Percentiles rank a stretch among this genome's conserved stretches.
These are phyloP conservation scores for Rhynchospora breviuscula DNA, from an alignment of 176 grass and related monocot genomes.

Conservation along the genomic window DNA sequence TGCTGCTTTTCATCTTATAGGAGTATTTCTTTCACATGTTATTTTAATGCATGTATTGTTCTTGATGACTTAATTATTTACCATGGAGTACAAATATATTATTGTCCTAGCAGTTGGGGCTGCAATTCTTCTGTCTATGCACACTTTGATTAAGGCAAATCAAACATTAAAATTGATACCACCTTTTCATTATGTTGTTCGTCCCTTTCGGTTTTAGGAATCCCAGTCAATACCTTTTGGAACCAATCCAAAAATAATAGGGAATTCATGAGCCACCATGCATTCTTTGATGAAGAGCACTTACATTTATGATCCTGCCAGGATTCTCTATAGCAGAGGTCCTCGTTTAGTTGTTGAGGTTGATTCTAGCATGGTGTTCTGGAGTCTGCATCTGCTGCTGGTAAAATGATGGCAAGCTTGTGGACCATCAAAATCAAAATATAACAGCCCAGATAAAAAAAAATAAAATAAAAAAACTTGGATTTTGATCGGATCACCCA, in stretches of 20 bases:
- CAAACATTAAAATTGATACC: neutral
- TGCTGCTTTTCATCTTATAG: conserved; percentile 13
- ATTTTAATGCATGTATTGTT: conserved; percentile 14
- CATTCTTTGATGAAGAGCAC: neutral
- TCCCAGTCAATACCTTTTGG: too few species aligned
- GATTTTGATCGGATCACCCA: neutral
- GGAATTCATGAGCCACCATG: neutral
- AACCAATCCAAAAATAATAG: neutral
- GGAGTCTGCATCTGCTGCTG: neutral
- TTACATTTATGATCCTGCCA: neutral
- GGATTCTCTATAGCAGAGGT: neutral
- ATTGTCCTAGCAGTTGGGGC: neutral
- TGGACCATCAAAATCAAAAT: neutral
- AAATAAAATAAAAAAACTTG: neutral
- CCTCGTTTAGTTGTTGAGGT: neutral
- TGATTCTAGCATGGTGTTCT: neutral
- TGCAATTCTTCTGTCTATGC: neutral
- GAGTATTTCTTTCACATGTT: conserved; percentile 8
- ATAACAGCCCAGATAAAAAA: neutral
- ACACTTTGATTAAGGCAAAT: neutral
- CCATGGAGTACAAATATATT: neutral
- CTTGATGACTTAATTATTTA: conserved; percentile 4
- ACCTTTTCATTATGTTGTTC: neutral
- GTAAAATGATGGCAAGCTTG: neutral
- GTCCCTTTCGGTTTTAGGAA: neutral